Percentiles rank a stretch among this genome's conserved stretches.
Conservation (phyloP, 768 basidiomycete genomes). For the Strobilomyces echinocephalus region DNA sequence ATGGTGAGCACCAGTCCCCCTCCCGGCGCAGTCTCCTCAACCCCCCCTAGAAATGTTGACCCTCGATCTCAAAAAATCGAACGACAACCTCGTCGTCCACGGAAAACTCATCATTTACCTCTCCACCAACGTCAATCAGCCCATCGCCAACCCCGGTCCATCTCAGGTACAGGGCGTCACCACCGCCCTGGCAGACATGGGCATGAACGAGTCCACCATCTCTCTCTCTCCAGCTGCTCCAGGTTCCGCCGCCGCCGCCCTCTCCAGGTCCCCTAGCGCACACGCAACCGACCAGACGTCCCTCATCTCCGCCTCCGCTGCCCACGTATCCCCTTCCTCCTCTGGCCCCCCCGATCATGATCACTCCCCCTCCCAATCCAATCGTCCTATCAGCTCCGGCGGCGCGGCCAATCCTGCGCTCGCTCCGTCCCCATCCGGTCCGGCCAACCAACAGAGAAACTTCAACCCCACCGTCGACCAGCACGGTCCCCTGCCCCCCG, state of each 20-base stretch:
- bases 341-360: constrained; percentile 28
- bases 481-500: constrained; percentile 80
- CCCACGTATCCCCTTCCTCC: constrained; percentile 26
- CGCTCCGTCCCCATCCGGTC: constrained; percentile 35
- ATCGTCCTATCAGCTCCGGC: constrained; percentile 36
- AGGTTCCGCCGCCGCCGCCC: constrained; percentile 32
- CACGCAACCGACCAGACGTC: constrained; percentile 53
- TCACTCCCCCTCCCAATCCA: constrained; percentile 23
- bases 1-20: constrained; percentile 56
- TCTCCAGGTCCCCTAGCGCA: constrained; percentile 65
- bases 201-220: constrained; percentile 53
- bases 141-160: constrained; percentile 81
- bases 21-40: background rate
- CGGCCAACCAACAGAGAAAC: constrained; percentile 58
- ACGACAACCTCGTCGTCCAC: constrained; percentile 95
- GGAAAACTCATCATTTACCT: constrained; percentile 97
- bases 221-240: constrained; percentile 50
- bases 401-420: constrained; percentile 20
- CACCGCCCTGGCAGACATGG: constrained; percentile 57
- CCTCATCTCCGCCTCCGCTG: constrained; percentile 38
- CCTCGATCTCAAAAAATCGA: constrained; percentile 96
- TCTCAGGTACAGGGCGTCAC: constrained; percentile 60
- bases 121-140: constrained; percentile 83
- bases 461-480: constrained; percentile 97
- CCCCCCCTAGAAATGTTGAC: constrained; percentile 82